Conservation (phyloP, 2,329 filamentous ascomycete genomes). For the Juglanconis juglandina region DNA sequence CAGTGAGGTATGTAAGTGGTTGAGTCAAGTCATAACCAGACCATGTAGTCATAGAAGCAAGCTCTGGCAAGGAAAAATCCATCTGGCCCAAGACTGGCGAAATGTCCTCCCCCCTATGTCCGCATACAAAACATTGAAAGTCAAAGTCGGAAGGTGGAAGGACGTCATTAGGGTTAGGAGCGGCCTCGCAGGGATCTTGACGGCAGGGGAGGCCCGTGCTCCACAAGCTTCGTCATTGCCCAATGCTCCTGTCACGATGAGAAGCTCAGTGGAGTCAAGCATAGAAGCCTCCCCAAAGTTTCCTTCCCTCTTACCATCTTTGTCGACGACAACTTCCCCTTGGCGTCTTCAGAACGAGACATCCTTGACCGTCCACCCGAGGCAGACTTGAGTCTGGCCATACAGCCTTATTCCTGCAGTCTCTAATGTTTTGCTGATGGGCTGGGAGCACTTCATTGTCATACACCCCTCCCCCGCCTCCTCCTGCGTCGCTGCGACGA, state of each 20-base stretch:
- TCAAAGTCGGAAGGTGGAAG: no score
- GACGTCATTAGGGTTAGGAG: background rate
- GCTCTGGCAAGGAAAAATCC: no score
- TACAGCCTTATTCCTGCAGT: background rate
- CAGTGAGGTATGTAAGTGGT: no score
- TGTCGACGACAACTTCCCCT: background rate
- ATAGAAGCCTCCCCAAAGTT: background rate
- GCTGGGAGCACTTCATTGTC: background rate
- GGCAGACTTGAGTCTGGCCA: background rate
- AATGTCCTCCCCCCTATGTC: no score
- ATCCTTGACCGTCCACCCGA: no score
- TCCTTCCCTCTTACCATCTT: background rate
- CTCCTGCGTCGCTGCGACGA: constrained; percentile 3
- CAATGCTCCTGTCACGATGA: background rate
- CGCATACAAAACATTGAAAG: no score
- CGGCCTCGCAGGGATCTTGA: background rate
- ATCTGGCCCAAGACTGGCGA: no score
- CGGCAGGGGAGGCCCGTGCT: background rate
- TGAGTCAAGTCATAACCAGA: no score
- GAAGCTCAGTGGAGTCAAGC: background rate
- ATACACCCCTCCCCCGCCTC: constrained; percentile 11
- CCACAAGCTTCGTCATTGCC: background rate
- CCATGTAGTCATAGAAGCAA: no score
- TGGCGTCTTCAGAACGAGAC: background rate
- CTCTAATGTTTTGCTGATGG: background rate